Evolutionary conservation across 1,284 basidiomycete species (phyloP), one percentile per base, ranked within the genome.

Genomic region (Rhodotorula sp.): DNA sequence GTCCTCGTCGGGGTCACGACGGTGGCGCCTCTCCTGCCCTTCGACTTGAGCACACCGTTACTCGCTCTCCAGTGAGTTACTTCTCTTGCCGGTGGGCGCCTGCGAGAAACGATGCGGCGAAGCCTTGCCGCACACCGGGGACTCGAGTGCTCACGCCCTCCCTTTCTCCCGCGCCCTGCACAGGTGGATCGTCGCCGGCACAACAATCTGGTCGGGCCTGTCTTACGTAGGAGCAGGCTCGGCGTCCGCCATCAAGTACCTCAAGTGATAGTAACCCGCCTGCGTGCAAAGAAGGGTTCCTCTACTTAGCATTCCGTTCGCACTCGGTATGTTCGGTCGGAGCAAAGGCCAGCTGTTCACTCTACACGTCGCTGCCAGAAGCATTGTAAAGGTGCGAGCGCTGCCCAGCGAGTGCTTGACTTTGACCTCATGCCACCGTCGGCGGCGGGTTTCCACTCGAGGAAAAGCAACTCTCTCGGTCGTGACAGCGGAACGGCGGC

Each of bases 141-240:
- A 12, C 1, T 12, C 39, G 8, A 20, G 23, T 20, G 15, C 46
- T 54, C 23, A 46, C 21, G 0, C 12, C 47, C 5, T 49, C 23
- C 31, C 21, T 6, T 26, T 26, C 34, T 34, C 34, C 34, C 34
- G 6, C 34, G 34, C 34, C 34, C 34, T 34, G 34, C 34, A 39
- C 58, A 97, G 94, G 80, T 91, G 87, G 86, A 84, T 89, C 3
- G 93, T 97, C 0, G 93, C 90, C 0, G 86, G 86, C 3, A 97
- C 96, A 6, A 98, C 96, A 0, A 84, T 97, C 43, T 92, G 90
- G 89, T 96, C 93, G 76, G 96, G 96, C 2, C 78, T 94, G 62
- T 93, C 92, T 34, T 98, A 98, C 79, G 79, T 96, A 2, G 91
- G 91, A 0, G 49, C 64, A 3, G 70, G 70, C 76, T 87, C 87